These are phyloP conservation scores for Aspergillus persii DNA, from an alignment of 2,329 filamentous ascomycete species.

Conservation along the genomic window DNA sequence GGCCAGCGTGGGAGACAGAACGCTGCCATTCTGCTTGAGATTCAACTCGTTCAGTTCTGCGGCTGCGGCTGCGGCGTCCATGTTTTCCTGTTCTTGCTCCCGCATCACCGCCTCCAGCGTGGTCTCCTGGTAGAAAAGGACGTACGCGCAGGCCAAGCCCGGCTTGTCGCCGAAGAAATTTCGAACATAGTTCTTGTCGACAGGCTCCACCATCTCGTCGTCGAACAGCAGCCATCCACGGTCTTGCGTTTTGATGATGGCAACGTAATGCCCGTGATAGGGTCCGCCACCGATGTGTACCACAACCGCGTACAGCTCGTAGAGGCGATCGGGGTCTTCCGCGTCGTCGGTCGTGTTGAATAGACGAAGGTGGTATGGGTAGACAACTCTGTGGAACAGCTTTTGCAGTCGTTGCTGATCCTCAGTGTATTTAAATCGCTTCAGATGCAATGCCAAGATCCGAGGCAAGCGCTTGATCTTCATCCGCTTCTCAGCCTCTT, in stretches of 20 bases:
- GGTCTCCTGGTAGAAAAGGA: constrained; percentile 96
- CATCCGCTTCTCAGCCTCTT: constrained; percentile 98
- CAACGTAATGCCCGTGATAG: constrained; percentile 96
- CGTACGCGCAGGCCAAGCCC: constrained; percentile 90
- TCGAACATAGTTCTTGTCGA: constrained; percentile 91
- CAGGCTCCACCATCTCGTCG: constrained; percentile 97
- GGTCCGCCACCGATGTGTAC: constrained; percentile 96
- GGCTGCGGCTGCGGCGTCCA: constrained; percentile 39
- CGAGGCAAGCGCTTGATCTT: constrained; percentile 94
- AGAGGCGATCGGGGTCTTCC: constrained; percentile 86
- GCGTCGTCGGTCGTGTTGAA: constrained; percentile 98
- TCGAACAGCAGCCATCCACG: constrained; percentile 95
- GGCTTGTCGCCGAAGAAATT: constrained; percentile 96
- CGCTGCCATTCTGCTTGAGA: constrained; percentile 32
- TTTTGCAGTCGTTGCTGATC: constrained; percentile 92
- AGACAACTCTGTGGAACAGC: constrained; percentile 93
- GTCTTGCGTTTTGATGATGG: constrained; percentile 96
- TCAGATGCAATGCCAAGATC: constrained; percentile 87
- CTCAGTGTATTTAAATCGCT: constrained; percentile 98
- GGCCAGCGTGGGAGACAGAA: constrained; percentile 31
- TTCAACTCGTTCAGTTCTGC: constrained; percentile 45
- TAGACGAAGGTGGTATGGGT: constrained; percentile 91
- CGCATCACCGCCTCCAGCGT: constrained; percentile 65
- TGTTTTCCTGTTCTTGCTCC: constrained; percentile 80
- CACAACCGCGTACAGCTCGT: constrained; percentile 95